A percentile compares a stretch with the other conserved stretches of the same genome.
phyloP scores from a whole-genome alignment of 108 stramenopile species.

The Craspedostauros australis region DNA sequence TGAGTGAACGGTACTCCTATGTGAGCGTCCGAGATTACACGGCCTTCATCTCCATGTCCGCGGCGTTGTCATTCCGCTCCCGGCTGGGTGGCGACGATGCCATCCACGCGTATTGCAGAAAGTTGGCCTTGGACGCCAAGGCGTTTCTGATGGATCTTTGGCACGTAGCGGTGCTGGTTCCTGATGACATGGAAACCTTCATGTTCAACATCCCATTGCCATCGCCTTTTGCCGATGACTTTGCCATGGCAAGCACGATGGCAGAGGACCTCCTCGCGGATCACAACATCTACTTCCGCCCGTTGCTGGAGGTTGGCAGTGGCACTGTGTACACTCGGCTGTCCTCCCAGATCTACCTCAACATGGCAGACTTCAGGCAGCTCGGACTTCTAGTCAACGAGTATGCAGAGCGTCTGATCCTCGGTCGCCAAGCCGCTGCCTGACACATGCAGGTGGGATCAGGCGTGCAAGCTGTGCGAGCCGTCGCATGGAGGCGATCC shows the following conservation, averaged over 20 bases:
- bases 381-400: constrained; percentile 16
- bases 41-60: constrained; percentile 10
- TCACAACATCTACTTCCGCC: constrained; percentile 18
- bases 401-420: constrained; percentile 2
- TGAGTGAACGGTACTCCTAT: constrained; percentile 8
- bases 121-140: constrained; percentile 13
- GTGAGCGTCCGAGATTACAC: constrained; percentile 16
- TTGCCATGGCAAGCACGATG: background rate
- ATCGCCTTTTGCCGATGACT: background rate
- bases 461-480: no score
- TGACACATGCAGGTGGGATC: no score
- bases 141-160: constrained; percentile 4
- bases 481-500: no score
- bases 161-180: constrained; percentile 7
- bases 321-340: constrained; percentile 4
- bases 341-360: constrained; percentile 21
- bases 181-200: constrained; percentile 16
- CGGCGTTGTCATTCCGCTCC: constrained; percentile 16
- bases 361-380: constrained; percentile 12
- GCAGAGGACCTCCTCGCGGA: constrained; percentile 6
- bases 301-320: background rate
- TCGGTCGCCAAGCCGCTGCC: no score
- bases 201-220: constrained; percentile 20
- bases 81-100: constrained; percentile 10
- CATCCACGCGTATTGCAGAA: constrained; percentile 11